Evolutionary conservation across 2,329 filamentous ascomycete species (phyloP).

Genomic region (Alternaria ventricosa): DNA sequence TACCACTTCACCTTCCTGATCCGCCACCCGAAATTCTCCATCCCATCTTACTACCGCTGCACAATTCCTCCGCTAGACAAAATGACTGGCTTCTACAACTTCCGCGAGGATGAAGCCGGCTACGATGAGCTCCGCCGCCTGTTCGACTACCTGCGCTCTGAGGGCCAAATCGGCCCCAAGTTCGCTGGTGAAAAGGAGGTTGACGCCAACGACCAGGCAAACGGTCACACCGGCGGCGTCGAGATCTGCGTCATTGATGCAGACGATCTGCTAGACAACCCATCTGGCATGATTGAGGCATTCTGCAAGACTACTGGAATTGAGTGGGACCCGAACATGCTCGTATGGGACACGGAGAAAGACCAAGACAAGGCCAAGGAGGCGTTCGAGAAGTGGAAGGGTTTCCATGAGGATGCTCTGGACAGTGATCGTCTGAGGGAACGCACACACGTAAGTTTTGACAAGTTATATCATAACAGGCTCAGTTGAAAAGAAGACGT

Average conservation of each 20-base stretch:
- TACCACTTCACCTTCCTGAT: conserved; percentile 98
- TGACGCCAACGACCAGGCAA: conserved; percentile 42
- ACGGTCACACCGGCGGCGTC: conserved; percentile 51
- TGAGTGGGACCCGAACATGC: conserved; percentile 77
- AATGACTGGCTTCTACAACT: conserved; percentile 83
- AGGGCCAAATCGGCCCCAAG: conserved; percentile 73
- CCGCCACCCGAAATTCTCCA: conserved; percentile 88
- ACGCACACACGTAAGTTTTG: conserved; percentile 63
- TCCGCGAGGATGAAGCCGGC: conserved; percentile 86
- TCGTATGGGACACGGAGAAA: conserved; percentile 81
- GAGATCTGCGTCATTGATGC: conserved; percentile 89
- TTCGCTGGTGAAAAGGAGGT: conserved; percentile 57
- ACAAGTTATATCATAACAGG: not conserved
- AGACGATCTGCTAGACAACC: conserved; percentile 89
- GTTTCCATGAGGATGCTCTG: conserved; percentile 95
- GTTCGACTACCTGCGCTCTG: conserved; percentile 80
- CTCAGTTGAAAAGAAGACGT: not conserved
- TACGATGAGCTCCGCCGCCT: conserved; percentile 86
- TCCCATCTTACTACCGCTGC: conserved; percentile 94
- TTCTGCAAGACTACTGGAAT: conserved; percentile 86
- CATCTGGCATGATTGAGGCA: conserved; percentile 73
- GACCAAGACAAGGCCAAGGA: conserved; percentile 71
- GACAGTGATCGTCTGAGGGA: conserved; percentile 78
- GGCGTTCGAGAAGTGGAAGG: conserved; percentile 95
- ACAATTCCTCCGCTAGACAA: conserved; percentile 84